phyloP scores from a whole-genome alignment of 345 rosid species.

The Erucastrum elatum region DNA sequence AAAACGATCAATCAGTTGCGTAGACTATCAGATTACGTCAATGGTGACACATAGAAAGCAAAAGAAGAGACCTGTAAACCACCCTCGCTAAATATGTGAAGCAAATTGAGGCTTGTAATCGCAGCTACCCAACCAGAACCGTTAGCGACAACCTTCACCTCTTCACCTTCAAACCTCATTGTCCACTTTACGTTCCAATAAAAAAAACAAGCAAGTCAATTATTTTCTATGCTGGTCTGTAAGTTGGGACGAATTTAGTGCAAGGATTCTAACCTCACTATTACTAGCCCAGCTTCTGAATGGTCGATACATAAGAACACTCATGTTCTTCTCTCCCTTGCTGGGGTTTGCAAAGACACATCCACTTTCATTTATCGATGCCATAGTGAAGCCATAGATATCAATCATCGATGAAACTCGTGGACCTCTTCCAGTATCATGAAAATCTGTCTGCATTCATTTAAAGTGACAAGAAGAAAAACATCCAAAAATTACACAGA shows the following conservation, averaged over 20 bases:
- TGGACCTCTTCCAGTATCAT: slow-evolving; percentile 91
- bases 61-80: slow-evolving; percentile 80
- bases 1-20: neutral
- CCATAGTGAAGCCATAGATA: slow-evolving; percentile 94
- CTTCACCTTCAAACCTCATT: slow-evolving; percentile 97
- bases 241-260: slow-evolving; percentile 12
- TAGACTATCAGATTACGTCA: slow-evolving; percentile 13
- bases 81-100: slow-evolving; percentile 83
- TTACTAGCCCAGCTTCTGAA: slow-evolving; percentile 87
- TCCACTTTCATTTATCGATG: slow-evolving; percentile 83
- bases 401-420: slow-evolving; percentile 96
- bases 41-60: slow-evolving; percentile 16
- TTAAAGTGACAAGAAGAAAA: slow-evolving; percentile 14
- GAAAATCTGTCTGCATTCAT: slow-evolving; percentile 76
- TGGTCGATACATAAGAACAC: slow-evolving; percentile 92
- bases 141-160: slow-evolving; percentile 84
- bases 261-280: slow-evolving; percentile 67
- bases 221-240: neutral
- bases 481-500: neutral
- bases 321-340: slow-evolving; percentile 91
- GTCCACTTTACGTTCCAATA: slow-evolving; percentile 71
- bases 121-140: slow-evolving; percentile 96
- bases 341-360: slow-evolving; percentile 92
- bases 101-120: slow-evolving; percentile 82
- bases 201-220: slow-evolving; percentile 35